Conservation (phyloP, 1,139 yeast species). For the Sugiyamaella castrensis region DNA sequence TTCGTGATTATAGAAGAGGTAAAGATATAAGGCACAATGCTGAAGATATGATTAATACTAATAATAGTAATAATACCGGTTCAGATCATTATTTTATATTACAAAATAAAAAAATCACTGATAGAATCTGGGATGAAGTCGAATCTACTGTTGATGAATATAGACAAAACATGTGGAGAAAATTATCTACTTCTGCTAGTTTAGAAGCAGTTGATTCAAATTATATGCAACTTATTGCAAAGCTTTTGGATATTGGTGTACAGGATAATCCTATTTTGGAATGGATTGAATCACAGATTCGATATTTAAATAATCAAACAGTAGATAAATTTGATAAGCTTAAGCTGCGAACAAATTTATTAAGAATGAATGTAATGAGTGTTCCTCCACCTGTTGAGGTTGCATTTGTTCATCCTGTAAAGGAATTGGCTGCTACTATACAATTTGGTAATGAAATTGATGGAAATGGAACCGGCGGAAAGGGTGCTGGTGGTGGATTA, state of each 20-base stretch:
- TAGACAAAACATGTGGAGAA: constrained; percentile 60
- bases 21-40: constrained; percentile 38
- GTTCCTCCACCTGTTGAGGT: constrained; percentile 29
- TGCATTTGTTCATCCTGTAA: constrained; percentile 25
- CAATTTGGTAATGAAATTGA: constrained; percentile 7
- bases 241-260: constrained; percentile 57
- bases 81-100: constrained; percentile 12
- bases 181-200: constrained; percentile 43
- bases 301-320: constrained; percentile 40
- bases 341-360: constrained; percentile 33
- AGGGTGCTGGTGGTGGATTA: background rate
- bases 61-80: constrained; percentile 22
- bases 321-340: constrained; percentile 40
- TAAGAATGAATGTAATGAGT: constrained; percentile 34
- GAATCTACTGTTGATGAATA: constrained; percentile 63
- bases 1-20: constrained; percentile 67
- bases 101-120: constrained; percentile 39
- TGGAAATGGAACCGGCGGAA: background rate
- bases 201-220: constrained; percentile 38
- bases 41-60: constrained; percentile 27
- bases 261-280: constrained; percentile 62
- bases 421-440: constrained; percentile 15
- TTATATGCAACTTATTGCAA: constrained; percentile 55
- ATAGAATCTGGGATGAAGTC: constrained; percentile 65
- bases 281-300: constrained; percentile 54